Conservation (phyloP, 2,329 filamentous ascomycete genomes). For the Pseudogymnoascus pannorum region DNA sequence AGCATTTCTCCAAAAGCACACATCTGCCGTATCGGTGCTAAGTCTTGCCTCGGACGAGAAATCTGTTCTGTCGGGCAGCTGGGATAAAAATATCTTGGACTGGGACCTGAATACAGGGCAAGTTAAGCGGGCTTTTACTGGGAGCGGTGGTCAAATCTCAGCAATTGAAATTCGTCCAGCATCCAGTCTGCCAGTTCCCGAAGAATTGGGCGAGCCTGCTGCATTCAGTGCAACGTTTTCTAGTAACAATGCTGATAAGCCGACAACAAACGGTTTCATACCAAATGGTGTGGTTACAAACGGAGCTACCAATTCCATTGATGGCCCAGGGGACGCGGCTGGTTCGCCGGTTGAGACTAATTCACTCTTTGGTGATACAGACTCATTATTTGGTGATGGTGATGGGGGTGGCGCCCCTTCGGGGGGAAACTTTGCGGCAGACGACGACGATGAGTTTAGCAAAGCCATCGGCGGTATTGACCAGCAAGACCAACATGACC, state of each 20-base stretch:
- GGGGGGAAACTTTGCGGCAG: conserved; percentile 61
- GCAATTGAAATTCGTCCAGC: conserved; percentile 78
- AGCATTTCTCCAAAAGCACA: conserved; percentile 71
- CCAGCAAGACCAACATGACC: conserved; percentile 20
- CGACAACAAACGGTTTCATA: conserved; percentile 47
- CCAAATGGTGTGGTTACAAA: conserved; percentile 33
- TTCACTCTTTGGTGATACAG: conserved; percentile 69
- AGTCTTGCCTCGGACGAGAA: conserved; percentile 76
- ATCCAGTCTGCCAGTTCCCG: conserved; percentile 67
- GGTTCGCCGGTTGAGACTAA: conserved; percentile 58
- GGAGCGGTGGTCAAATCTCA: conserved; percentile 76
- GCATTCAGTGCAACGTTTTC: conserved; percentile 61
- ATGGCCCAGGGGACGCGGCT: conserved; percentile 48
- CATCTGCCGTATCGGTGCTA: conserved; percentile 84
- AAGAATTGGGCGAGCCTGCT: conserved; percentile 51
- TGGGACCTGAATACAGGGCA: conserved; percentile 91
- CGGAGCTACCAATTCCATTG: conserved; percentile 28
- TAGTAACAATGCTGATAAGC: conserved; percentile 61
- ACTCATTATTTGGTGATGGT: conserved; percentile 83
- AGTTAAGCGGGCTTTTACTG: conserved; percentile 65
- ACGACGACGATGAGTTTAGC: conserved; percentile 79
- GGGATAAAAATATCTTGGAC: conserved; percentile 90
- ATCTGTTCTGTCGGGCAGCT: conserved; percentile 83
- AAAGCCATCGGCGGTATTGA: conserved; percentile 54
- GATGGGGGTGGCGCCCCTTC: conserved; percentile 46